phyloP scores from a whole-genome alignment of 1,139 yeast species.

The Taphrina betulina region DNA sequence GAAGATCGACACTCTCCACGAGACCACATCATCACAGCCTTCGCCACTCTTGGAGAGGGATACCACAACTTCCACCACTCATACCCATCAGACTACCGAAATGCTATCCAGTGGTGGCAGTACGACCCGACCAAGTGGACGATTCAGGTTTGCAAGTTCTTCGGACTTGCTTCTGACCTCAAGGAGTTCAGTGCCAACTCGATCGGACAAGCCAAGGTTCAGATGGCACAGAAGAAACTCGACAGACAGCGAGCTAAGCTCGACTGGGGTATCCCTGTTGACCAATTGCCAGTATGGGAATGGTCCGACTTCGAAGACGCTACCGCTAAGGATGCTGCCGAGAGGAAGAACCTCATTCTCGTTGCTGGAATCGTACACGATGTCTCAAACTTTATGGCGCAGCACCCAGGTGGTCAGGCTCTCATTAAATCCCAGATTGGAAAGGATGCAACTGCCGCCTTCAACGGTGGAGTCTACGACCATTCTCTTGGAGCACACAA shows the following conservation, averaged over 20 bases:
- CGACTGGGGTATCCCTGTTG: constrained; percentile 90
- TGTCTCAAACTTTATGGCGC: constrained; percentile 75
- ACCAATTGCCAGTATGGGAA: constrained; percentile 87
- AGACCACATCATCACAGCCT: constrained; percentile 90
- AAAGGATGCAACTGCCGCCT: constrained; percentile 94
- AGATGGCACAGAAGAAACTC: constrained; percentile 94
- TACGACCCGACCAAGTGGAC: constrained; percentile 91
- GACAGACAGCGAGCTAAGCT: constrained; percentile 73
- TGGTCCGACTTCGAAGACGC: constrained; percentile 73
- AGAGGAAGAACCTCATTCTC: constrained; percentile 61
- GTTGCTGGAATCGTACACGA: constrained; percentile 95
- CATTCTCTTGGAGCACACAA: constrained; percentile 98
- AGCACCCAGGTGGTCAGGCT: constrained; percentile 98
- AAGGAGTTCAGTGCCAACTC: constrained; percentile 93
- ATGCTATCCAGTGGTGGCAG: constrained; percentile 97
- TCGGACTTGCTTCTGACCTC: constrained; percentile 87
- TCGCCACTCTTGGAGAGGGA: constrained; percentile 97
- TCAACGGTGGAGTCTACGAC: constrained; percentile 95
- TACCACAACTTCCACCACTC: constrained; percentile 99
- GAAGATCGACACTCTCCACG: constrained; percentile 95
- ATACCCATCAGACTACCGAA: constrained; percentile 97
- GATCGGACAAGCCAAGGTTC: constrained; percentile 91
- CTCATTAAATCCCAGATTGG: constrained; percentile 82
- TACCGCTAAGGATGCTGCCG: constrained; percentile 49
- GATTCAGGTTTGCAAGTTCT: constrained; percentile 66